Evolutionary conservation across 495 filamentous ascomycete genomes (phyloP), one percentile per base, ranked within the genome.

Genomic region (Penicillium herquei): DNA sequence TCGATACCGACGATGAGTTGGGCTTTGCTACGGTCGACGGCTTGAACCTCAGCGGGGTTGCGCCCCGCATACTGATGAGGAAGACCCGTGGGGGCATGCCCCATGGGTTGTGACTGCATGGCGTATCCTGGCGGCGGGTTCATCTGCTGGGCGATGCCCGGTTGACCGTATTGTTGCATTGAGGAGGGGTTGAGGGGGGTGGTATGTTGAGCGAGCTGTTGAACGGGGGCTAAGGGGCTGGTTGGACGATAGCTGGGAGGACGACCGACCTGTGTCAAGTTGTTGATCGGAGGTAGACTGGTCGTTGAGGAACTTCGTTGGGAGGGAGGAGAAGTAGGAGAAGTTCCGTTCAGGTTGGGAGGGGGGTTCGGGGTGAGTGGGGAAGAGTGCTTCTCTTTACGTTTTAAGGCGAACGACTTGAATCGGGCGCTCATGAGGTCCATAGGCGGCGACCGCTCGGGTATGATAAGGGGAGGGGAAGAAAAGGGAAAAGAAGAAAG

Each of bases 1-100:
- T 88, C 85, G 66, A 88, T 88, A 60, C 85, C 85, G 11, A 88
- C 85, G 63, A 88, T 88, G 52, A 88, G 71, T 66, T 87, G 84
- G 31, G 85, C 81, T 70, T 86, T 87, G 59, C 77, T 84, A 45
- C 90, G 81, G 63, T 88, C 90, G 51, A 84, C 87, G 30, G 89
- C 91, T 62, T 96, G 92, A 21, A 96, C 88, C 70, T 97, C 95
- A 47, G 81, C 75, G 53, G 79, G 76, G 57, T 81, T 79, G 35
- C 75, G 68, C 52, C 68, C 62, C 13, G 63, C 83, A 84, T 81
- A 74, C 6, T 68, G 64, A 33, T 65, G 71, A 32, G 67, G 64
- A 62, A 76, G 56, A 42, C 65, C 60, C 52, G 68, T 48, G 51
- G 68, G 74, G 70, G 68, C 78, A 62, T 55, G 76, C 64, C 61